Conservation (phyloP, 805 yeast genomes). For the Teunomyces gatunensis region DNA sequence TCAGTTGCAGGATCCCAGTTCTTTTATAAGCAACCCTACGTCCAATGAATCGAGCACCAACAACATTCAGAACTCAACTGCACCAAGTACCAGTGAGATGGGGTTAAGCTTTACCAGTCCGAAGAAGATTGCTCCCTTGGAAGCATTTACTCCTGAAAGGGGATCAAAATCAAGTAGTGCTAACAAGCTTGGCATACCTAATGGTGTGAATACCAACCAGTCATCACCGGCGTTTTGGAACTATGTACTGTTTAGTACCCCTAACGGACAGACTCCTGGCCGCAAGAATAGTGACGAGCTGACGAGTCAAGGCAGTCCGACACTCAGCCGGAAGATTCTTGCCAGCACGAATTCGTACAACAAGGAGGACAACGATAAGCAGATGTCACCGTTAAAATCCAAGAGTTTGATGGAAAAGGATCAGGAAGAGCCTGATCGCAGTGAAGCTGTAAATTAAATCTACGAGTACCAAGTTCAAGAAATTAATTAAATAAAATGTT, state of each 20-base stretch:
- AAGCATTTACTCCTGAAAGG: slow-evolving; percentile 45
- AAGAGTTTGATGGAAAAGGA: slow-evolving; percentile 5
- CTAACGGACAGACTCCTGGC: slow-evolving; percentile 43
- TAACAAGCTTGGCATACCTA: slow-evolving; percentile 18
- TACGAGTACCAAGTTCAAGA: not conserved
- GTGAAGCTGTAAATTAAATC: slow-evolving; percentile 2
- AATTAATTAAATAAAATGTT: not conserved
- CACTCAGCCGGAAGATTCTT: slow-evolving; percentile 28
- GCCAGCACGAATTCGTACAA: slow-evolving; percentile 4
- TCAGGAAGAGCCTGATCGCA: slow-evolving; percentile 2
- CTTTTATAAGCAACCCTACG: slow-evolving; percentile 11
- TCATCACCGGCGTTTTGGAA: slow-evolving; percentile 94
- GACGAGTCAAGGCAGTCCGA: slow-evolving; percentile 40
- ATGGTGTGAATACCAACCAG: slow-evolving; percentile 41
- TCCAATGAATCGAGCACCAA: slow-evolving; percentile 12
- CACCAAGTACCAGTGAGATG: slow-evolving; percentile 31
- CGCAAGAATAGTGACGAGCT: slow-evolving; percentile 38
- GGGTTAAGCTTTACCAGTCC: slow-evolving; percentile 41
- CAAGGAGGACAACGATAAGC: slow-evolving; percentile 14
- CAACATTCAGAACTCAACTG: slow-evolving; percentile 17
- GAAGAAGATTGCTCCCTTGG: slow-evolving; percentile 40
- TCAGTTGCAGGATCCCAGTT: slow-evolving; percentile 6
- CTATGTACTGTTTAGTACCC: slow-evolving; percentile 70
- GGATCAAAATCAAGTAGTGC: slow-evolving; percentile 28
- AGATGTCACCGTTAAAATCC: slow-evolving; percentile 15